Conservation (phyloP, 139 green algal genomes). For the Chlorella sorokiniana region DNA sequence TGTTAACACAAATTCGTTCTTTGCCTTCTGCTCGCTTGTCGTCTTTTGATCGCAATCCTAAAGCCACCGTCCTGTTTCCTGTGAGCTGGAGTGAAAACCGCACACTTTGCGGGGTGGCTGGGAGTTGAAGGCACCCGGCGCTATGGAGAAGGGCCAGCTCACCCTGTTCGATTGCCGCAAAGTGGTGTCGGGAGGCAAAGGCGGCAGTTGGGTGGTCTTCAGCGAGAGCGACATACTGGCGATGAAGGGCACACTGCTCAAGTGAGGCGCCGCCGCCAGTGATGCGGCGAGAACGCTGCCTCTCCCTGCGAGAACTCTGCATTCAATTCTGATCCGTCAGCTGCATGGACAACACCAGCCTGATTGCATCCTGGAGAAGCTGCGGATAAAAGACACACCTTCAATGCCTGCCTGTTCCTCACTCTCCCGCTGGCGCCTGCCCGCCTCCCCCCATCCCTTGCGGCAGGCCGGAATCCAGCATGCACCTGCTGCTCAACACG, state of each 20-base stretch:
- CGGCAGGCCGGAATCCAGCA: not conserved
- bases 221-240: constrained; percentile 5
- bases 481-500: constrained; percentile 30
- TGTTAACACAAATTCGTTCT: too few relatives aligned
- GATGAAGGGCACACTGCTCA: constrained; percentile 1
- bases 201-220: constrained; percentile 2
- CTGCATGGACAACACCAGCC: too few relatives aligned
- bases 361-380: too few relatives aligned
- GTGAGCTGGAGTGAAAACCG: too few relatives aligned
- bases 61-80: not conserved
- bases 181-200: constrained; percentile 13
- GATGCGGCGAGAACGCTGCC: too few relatives aligned
- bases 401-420: not conserved
- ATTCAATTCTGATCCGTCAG: too few relatives aligned
- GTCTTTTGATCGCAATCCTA: not conserved
- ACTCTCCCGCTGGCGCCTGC: not conserved
- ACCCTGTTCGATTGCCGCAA: constrained; percentile 26
- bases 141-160: constrained; percentile 21
- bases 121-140: not conserved
- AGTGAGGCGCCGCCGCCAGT: not conserved
- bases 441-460: not conserved
- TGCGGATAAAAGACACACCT: not conserved
- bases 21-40: not conserved
- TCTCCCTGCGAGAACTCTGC: too few relatives aligned
- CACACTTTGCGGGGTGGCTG: too few relatives aligned